phyloP scores from a whole-genome alignment of 192 early-diverging fungal genomes.

The Mortierella antarctica region DNA sequence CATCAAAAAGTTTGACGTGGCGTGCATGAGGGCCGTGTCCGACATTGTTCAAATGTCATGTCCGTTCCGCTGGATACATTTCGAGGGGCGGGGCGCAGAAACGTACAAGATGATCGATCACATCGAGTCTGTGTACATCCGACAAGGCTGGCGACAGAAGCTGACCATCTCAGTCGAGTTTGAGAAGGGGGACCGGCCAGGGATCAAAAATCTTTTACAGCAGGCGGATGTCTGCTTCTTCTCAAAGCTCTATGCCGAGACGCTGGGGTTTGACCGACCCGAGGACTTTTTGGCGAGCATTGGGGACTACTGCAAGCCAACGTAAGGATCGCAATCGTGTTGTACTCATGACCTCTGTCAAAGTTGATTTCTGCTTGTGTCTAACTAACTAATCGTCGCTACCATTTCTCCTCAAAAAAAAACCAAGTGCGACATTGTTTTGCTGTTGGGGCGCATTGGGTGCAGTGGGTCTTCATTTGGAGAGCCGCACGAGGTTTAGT shows the following conservation, averaged over 20 bases:
- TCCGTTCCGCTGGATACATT: constrained; percentile 71
- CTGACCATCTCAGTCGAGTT: constrained; percentile 75
- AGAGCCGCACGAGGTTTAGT: constrained; percentile 43
- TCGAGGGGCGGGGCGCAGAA: constrained; percentile 69
- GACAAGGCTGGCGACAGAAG: constrained; percentile 54
- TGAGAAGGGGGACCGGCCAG: constrained; percentile 71
- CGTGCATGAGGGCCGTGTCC: constrained; percentile 13
- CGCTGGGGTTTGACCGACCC: constrained; percentile 63
- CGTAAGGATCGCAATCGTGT: constrained; percentile 23
- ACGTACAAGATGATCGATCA: constrained; percentile 64
- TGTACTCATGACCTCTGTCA: neutral
- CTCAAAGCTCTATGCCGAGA: constrained; percentile 71
- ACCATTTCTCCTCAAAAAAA: neutral
- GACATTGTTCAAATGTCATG: constrained; percentile 26
- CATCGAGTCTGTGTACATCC: constrained; percentile 55
- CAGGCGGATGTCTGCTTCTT: constrained; percentile 73
- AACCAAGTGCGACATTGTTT: constrained; percentile 65
- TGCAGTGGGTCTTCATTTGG: constrained; percentile 55
- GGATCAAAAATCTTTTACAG: constrained; percentile 65
- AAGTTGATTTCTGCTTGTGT: constrained; percentile 5
- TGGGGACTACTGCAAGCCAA: constrained; percentile 52
- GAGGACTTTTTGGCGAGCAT: constrained; percentile 56
- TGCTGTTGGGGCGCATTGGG: constrained; percentile 73
- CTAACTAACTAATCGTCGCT: neutral
- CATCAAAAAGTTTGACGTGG: constrained; percentile 54